Conservation (phyloP, 352 stramenopile genomes). For the Phytophthora meadii region DNA sequence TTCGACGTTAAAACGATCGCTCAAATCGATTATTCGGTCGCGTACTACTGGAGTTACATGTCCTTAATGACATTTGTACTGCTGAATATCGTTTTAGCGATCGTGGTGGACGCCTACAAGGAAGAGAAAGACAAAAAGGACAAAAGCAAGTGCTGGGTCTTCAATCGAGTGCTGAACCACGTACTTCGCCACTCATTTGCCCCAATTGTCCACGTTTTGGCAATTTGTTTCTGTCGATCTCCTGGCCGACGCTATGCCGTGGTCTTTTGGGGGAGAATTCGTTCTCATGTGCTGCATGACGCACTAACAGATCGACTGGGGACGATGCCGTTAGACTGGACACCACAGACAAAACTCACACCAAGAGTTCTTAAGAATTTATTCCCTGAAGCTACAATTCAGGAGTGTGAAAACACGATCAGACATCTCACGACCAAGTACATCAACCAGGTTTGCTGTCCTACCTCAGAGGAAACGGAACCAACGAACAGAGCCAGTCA, state of each 20-base stretch:
- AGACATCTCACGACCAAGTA: conserved; percentile 16
- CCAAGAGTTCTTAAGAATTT: conserved; percentile 15
- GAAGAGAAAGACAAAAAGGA: conserved; percentile 47
- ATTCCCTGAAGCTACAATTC: conserved; percentile 22
- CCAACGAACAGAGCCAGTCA: conserved; percentile 8
- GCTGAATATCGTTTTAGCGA: conserved; percentile 77
- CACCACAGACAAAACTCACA: conserved; percentile 24
- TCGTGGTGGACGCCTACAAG: conserved; percentile 68
- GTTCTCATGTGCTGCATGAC: conserved; percentile 26
- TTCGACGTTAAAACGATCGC: conserved; percentile 63
- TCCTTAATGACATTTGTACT: conserved; percentile 68
- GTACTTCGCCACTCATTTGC: conserved; percentile 24
- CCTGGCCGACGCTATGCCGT: conserved; percentile 15
- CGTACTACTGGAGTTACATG: conserved; percentile 78
- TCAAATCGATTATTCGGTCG: conserved; percentile 41
- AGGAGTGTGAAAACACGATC: conserved; percentile 31
- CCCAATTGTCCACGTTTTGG: conserved; percentile 10
- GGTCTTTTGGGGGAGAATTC: conserved; percentile 32
- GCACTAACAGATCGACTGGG: conserved; percentile 20
- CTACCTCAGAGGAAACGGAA: conserved; percentile 16
- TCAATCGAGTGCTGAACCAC: conserved; percentile 22
- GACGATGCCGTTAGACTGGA: conserved; percentile 25
- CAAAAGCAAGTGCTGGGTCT: conserved; percentile 30
- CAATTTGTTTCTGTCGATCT: conserved; percentile 4
- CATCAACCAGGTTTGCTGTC: conserved; percentile 19